Percentiles rank a stretch among this genome's conserved stretches.
These are phyloP conservation scores for Amanita fuliginea DNA, from an alignment of 768 basidiomycete genomes.

Conservation along the genomic window DNA sequence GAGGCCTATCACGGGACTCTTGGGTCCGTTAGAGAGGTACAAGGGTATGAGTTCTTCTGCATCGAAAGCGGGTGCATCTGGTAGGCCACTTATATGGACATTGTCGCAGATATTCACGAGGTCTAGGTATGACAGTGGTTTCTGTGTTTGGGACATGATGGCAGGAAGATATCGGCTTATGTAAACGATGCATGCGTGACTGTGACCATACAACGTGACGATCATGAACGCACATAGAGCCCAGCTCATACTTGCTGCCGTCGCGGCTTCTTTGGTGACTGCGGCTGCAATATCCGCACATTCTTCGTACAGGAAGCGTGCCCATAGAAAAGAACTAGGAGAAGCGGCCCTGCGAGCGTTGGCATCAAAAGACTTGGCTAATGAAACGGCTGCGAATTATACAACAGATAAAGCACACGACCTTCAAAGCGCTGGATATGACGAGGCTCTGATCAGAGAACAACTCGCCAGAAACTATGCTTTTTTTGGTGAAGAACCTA, in stretches of 20 bases:
- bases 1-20: conserved; percentile 50
- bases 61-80: conserved; percentile 19
- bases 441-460: conserved; percentile 78
- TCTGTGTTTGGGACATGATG: not conserved
- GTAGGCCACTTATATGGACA: conserved; percentile 27
- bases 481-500: conserved; percentile 86
- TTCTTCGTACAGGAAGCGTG: conserved; percentile 32
- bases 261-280: conserved; percentile 53
- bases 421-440: conserved; percentile 25
- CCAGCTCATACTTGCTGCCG: conserved; percentile 57
- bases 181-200: too few species aligned
- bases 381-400: conserved; percentile 15
- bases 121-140: conserved; percentile 40
- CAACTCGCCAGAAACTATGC: conserved; percentile 90
- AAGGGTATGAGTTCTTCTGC: conserved; percentile 43
- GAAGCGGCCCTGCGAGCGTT: conserved; percentile 48
- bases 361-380: conserved; percentile 15
- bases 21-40: conserved; percentile 35
- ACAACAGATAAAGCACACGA: not conserved
- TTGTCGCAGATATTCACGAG: conserved; percentile 68
- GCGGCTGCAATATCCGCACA: conserved; percentile 51
- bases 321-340: conserved; percentile 43
- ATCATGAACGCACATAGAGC: conserved; percentile 36
- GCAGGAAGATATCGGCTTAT: not conserved
- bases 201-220: too few species aligned